A percentile compares a stretch with the other conserved stretches of the same genome.
These are phyloP conservation scores for Haplosporangium gracile DNA, from an alignment of 192 early-diverging fungal genomes.

Conservation along the genomic window DNA sequence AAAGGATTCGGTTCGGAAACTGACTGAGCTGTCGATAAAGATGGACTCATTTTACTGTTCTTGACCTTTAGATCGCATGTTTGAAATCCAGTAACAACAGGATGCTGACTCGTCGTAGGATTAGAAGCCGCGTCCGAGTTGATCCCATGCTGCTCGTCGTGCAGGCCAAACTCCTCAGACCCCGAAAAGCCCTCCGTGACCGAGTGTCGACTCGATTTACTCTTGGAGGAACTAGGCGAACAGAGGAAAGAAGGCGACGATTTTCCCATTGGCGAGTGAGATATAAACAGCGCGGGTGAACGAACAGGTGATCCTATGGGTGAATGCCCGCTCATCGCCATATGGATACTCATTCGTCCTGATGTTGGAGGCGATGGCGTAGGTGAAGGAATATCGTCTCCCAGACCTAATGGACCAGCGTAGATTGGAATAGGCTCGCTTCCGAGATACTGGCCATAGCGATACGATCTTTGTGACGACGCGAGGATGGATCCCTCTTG, in stretches of 20 bases:
- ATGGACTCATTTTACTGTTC: conserved; percentile 34
- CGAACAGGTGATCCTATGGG: conserved; percentile 35
- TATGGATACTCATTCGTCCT: conserved; percentile 46
- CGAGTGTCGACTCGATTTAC: conserved; percentile 3
- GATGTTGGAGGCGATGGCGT: conserved; percentile 44
- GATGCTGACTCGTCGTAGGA: conserved; percentile 9
- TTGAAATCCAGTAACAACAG: conserved; percentile 40
- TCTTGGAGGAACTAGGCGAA: conserved; percentile 20
- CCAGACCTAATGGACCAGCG: conserved; percentile 43
- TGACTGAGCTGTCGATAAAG: conserved; percentile 6
- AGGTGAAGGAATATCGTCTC: conserved; percentile 51
- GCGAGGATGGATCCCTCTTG: conserved; percentile 9
- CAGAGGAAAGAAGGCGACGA: background rate
- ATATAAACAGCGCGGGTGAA: conserved; percentile 25
- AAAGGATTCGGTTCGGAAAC: conserved; percentile 24
- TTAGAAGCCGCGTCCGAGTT: background rate
- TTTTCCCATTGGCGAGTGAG: conserved; percentile 6
- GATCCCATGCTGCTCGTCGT: background rate
- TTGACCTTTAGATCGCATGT: conserved; percentile 22
- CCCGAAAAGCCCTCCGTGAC: background rate
- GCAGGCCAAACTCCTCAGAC: background rate
- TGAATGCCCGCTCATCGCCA: conserved; percentile 47
- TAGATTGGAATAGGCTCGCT: conserved; percentile 44
- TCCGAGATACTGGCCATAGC: conserved; percentile 44
- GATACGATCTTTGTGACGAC: conserved; percentile 26